These are phyloP conservation scores for Microsporum audouinii DNA, from an alignment of 2,329 filamentous ascomycete genomes.

Conservation along the genomic window DNA sequence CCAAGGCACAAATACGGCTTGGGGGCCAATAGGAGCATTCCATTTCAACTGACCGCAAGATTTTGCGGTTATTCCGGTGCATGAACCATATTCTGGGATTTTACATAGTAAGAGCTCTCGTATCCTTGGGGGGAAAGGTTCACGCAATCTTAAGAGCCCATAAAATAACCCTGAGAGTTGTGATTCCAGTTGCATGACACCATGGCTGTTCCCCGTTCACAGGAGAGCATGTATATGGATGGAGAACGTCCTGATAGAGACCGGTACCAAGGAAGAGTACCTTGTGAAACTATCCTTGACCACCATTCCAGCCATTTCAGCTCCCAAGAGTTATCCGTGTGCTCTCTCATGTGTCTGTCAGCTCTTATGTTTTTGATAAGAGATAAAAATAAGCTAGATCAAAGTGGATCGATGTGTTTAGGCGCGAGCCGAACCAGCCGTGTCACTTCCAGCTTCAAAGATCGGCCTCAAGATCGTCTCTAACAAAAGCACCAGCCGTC, in stretches of 20 bases:
- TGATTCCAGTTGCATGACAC: neutral
- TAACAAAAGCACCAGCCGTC: neutral
- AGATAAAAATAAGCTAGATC: neutral
- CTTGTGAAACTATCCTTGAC: neutral
- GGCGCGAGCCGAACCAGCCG: neutral
- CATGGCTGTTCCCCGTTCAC: neutral
- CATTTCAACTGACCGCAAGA: neutral
- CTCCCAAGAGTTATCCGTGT: neutral
- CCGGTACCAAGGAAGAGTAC: neutral
- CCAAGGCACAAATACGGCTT: neutral
- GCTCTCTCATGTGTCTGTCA: neutral
- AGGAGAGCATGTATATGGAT: neutral
- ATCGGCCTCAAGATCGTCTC: conserved; percentile 1
- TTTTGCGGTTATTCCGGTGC: neutral
- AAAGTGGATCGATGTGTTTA: neutral
- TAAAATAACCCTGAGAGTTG: neutral
- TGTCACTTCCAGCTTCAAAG: neutral
- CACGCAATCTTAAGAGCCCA: neutral
- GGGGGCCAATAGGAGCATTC: neutral
- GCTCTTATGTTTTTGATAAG: neutral
- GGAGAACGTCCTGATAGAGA: neutral
- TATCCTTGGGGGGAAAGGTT: neutral
- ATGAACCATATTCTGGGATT: neutral
- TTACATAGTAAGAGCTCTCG: neutral
- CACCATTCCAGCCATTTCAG: neutral